phyloP scores from a whole-genome alignment of 2,329 filamentous ascomycete genomes.

The Rhexocercosporidium sp. region DNA sequence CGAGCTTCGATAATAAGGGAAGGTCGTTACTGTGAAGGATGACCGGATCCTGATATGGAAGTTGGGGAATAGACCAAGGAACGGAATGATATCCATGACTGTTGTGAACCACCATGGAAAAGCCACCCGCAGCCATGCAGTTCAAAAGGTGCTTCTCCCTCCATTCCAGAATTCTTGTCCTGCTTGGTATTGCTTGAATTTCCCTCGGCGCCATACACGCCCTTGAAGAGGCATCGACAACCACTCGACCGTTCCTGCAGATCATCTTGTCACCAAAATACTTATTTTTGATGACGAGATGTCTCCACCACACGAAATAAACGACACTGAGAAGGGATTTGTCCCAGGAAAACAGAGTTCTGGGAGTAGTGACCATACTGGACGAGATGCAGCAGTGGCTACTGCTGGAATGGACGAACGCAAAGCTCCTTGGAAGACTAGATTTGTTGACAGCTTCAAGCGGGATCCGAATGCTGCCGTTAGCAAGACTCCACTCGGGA shows the following conservation, averaged over 20 bases:
- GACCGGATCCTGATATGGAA: constrained; percentile 3
- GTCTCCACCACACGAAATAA: not conserved
- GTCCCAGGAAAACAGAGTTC: not conserved
- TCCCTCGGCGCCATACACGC: not conserved
- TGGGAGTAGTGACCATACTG: not conserved
- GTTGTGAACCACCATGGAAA: not conserved
- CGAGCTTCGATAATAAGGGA: not conserved
- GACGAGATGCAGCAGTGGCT: not conserved
- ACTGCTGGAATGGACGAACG: constrained; percentile 12
- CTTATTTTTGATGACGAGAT: not conserved
- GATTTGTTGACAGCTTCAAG: constrained; percentile 39
- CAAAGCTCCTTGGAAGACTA: constrained; percentile 29
- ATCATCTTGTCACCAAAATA: not conserved
- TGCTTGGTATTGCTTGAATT: constrained; percentile 11
- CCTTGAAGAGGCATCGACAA: not conserved
- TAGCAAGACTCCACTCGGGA: constrained; percentile 38
- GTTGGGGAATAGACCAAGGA: not conserved
- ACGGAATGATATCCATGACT: not conserved
- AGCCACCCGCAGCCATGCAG: not conserved
- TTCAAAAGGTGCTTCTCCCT: constrained; percentile 2
- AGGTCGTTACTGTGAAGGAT: constrained; percentile 4
- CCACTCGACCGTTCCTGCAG: not conserved
- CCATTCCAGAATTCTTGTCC: not conserved
- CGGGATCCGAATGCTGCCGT: constrained; percentile 51
- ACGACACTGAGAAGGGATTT: not conserved